A percentile compares a stretch with the other conserved stretches of the same genome.
Evolutionary conservation across 306 rosid species (phyloP).

Genomic region (Prosopis cineraria): DNA sequence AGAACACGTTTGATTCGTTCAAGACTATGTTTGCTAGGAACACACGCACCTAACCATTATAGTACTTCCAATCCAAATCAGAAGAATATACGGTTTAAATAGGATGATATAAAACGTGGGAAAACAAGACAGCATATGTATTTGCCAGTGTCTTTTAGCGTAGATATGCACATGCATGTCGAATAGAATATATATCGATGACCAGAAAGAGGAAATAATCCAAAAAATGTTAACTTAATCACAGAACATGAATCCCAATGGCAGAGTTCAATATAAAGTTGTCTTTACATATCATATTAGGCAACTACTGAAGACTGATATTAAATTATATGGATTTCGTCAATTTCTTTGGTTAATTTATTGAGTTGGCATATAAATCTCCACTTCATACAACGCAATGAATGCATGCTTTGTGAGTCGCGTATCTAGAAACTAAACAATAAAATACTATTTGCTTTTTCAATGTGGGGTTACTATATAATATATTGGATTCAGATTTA

Average conservation of each 20-base stretch:
- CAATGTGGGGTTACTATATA: not conserved
- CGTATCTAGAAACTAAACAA: not conserved
- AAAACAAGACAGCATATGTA: not conserved
- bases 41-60: not conserved
- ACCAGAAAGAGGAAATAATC: not conserved
- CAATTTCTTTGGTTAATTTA: not conserved
- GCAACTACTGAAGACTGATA: not conserved
- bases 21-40: not conserved
- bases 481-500: not conserved
- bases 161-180: not conserved
- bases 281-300: not conserved
- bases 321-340: not conserved
- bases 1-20: not conserved
- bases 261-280: not conserved
- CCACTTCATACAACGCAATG: not conserved
- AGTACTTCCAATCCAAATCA: not conserved
- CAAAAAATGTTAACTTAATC: not conserved
- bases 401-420: not conserved
- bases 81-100: not conserved
- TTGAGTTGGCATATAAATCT: not conserved
- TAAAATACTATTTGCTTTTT: not conserved
- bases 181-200: not conserved
- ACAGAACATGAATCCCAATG: not conserved
- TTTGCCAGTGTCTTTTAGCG: not conserved
- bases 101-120: not conserved